Percentiles rank a stretch among this genome's conserved stretches.
phyloP scores from a whole-genome alignment of 139 green algal species.

The Picochlorum sp. region DNA sequence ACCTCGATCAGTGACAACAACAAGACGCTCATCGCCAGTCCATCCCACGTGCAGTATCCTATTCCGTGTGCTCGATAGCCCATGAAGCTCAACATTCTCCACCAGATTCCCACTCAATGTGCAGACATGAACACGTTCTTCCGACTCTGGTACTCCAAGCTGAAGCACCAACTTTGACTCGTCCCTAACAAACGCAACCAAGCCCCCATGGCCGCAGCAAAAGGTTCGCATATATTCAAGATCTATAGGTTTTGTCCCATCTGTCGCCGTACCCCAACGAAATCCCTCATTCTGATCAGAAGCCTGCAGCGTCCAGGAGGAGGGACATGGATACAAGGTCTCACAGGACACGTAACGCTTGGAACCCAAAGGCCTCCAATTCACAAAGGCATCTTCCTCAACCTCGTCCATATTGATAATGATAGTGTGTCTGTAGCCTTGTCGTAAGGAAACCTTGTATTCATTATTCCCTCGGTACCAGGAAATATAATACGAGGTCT shows the following conservation, averaged over 20 bases:
- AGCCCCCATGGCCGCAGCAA: constrained; percentile 56
- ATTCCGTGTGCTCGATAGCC: constrained; percentile 53
- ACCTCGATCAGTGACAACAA: constrained; percentile 55
- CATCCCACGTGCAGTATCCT: constrained; percentile 64
- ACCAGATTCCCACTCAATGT: constrained; percentile 41
- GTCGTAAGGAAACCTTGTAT: too few species aligned
- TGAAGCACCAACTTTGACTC: constrained; percentile 63
- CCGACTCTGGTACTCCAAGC: constrained; percentile 6
- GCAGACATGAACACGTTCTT: constrained; percentile 46
- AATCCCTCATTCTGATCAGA: not conserved
- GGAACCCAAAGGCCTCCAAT: too few species aligned
- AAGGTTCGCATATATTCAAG: constrained; percentile 8
- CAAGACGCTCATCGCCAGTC: constrained; percentile 54
- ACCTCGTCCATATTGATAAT: too few species aligned
- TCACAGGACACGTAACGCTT: too few species aligned
- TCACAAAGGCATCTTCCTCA: too few species aligned
- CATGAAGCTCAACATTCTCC: constrained; percentile 25
- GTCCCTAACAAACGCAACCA: constrained; percentile 72
- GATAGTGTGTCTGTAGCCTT: too few species aligned
- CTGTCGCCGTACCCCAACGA: not conserved
- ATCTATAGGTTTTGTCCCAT: not conserved
- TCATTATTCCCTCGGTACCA: too few species aligned
- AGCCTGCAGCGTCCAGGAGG: not conserved
- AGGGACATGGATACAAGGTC: too few species aligned
- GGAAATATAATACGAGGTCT: too few species aligned